Base-by-base conservation (phyloP, 768 basidiomycete genomes). In the Auricularia auricula-judae region DNA sequence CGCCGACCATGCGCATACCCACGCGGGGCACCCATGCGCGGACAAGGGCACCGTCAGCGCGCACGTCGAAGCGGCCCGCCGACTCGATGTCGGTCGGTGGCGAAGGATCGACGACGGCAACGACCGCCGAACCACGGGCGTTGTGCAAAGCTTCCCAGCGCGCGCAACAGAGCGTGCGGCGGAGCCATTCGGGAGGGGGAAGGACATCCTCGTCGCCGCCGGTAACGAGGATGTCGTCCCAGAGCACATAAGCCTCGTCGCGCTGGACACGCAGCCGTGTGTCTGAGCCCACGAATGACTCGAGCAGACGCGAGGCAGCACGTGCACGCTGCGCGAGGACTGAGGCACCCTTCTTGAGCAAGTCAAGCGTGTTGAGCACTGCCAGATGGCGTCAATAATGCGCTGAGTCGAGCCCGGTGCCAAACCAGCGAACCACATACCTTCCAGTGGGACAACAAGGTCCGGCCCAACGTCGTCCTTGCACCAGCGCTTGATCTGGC, bases 321-420 rank as follows among this genome's bases (percentile, higher is more conserved):
- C 94, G 88, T 1, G 93, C 93, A 34, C 87, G 85, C 71, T 89
- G 84, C 0, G 93, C 91, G 11, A 93, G 80, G 0, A 83, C 76
- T 34, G 81, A 88, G 0, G 86, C 85, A 1, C 93, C 93, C 72
- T 96, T 97, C 82, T 97, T 97, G 71, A 96, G 82, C 1, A 95
- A 77, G 72, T 97, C 94, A 2, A 97, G 81, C 0, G 93, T 95
- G 70, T 93, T 95, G 34, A 97, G 81, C 8, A 89, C 93, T 96
- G 72, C n/a, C 36, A 61, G 53, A 34, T 56, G 59, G 58, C 56
- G 59, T 62, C 36, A 36, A 18, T 65, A 51, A 29, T 44, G 67
- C 42, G 42, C n/a, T 62, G 29, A 14, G 16, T 34, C 21, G 11
- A 29, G 14, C 23, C 11, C 12, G 56, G 21, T 35, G 23, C 56